phyloP scores from a whole-genome alignment of 306 rosid species.

The Pueraria montana region DNA sequence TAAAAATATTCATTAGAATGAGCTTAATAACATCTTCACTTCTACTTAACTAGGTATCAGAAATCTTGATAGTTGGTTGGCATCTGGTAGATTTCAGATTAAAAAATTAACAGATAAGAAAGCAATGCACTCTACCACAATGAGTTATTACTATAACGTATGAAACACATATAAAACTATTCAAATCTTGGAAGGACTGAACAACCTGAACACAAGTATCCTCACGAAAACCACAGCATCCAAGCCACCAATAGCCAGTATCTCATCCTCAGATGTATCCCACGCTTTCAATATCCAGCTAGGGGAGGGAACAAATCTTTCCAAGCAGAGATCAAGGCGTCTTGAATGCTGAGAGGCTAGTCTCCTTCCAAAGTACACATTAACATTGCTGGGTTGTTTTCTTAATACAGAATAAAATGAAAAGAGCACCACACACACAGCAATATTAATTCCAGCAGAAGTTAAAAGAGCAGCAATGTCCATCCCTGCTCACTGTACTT shows the following conservation, averaged over 20 bases:
- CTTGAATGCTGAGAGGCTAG: conserved; percentile 56
- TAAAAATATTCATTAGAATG: conserved; percentile 25
- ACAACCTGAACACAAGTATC: conserved; percentile 83
- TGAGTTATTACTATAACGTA: conserved; percentile 22
- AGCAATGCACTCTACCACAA: conserved; percentile 29
- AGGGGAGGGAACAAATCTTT: conserved; percentile 97
- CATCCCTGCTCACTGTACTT: conserved; percentile 66
- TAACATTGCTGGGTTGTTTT: conserved; percentile 86
- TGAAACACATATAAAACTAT: conserved; percentile 12
- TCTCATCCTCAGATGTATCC: conserved; percentile 82
- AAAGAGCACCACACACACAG: conserved; percentile 70
- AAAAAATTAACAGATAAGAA: conserved; percentile 3
- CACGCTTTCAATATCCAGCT: conserved; percentile 91
- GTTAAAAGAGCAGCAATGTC: conserved; percentile 86
- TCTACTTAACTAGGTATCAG: conserved; percentile 20
- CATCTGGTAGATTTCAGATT: conserved; percentile 18
- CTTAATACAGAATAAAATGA: conserved; percentile 87
- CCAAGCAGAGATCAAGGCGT: conserved; percentile 62
- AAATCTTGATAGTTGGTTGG: conserved; percentile 4
- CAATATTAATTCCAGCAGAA: conserved; percentile 91
- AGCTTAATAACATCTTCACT: conserved; percentile 26
- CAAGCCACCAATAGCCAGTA: conserved; percentile 80
- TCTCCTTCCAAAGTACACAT: conserved; percentile 83
- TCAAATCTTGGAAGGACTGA: conserved; percentile 42
- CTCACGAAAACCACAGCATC: conserved; percentile 90